These are phyloP conservation scores for Amylocystis lapponica DNA, from an alignment of 768 basidiomycete species.

Conservation along the genomic window DNA sequence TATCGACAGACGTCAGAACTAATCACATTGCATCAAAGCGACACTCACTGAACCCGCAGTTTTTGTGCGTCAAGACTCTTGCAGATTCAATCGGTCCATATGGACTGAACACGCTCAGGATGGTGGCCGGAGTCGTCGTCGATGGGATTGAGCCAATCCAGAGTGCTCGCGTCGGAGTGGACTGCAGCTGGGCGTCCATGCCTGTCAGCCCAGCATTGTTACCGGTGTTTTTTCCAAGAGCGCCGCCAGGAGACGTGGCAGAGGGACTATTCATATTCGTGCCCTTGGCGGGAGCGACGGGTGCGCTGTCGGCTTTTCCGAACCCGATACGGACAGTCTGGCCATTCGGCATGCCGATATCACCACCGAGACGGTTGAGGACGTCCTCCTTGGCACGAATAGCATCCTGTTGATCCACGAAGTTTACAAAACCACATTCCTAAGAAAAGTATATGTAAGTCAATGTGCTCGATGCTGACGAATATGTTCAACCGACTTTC, in stretches of 20 bases:
- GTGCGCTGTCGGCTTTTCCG: constrained; percentile 96
- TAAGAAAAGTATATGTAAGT: constrained; percentile 30
- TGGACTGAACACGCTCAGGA: constrained; percentile 93
- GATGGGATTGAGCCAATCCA: constrained; percentile 99
- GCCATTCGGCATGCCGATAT: constrained; percentile 91
- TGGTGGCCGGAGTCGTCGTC: constrained; percentile 89
- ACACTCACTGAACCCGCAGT: constrained; percentile 82
- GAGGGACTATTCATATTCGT: constrained; percentile 55
- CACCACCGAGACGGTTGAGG: constrained; percentile 88
- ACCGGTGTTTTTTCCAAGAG: constrained; percentile 37
- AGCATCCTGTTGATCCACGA: constrained; percentile 93
- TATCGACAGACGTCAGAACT: constrained; percentile 20
- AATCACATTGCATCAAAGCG: neutral
- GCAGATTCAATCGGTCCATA: constrained; percentile 98
- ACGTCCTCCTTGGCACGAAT: constrained; percentile 98
- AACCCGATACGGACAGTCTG: constrained; percentile 97
- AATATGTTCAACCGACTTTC: constrained; percentile 57
- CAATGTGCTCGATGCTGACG: constrained; percentile 1
- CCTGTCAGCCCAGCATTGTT: constrained; percentile 52
- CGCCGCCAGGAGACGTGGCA: constrained; percentile 54
- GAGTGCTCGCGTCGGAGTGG: constrained; percentile 88
- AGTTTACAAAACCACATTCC: constrained; percentile 99
- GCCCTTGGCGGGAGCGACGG: constrained; percentile 82
- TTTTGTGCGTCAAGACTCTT: constrained; percentile 93
- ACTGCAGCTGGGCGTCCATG: constrained; percentile 83